phyloP scores from a whole-genome alignment of 2,329 filamentous ascomycete species.

The Pseudogymnoascus sp. region DNA sequence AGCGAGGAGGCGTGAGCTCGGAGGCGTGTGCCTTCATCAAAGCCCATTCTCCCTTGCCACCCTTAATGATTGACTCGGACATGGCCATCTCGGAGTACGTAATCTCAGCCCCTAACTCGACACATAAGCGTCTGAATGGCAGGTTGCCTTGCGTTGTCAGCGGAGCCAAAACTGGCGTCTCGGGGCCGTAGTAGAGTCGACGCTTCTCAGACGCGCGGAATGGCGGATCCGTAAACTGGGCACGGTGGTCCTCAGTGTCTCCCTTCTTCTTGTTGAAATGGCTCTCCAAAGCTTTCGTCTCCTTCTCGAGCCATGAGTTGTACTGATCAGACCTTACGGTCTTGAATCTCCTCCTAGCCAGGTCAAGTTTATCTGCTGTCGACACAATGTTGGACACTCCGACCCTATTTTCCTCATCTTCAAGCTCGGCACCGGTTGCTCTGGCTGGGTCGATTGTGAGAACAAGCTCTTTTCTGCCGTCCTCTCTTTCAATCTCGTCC shows the following conservation, averaged over 20 bases:
- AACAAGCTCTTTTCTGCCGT: constrained; percentile 76
- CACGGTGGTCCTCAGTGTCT: constrained; percentile 62
- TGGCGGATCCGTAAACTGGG: constrained; percentile 76
- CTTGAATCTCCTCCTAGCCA: constrained; percentile 64
- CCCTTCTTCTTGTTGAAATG: constrained; percentile 39
- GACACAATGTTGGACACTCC: constrained; percentile 71
- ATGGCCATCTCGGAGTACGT: constrained; percentile 99
- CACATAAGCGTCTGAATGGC: constrained; percentile 84
- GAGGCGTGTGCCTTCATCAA: constrained; percentile 86
- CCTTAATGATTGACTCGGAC: constrained; percentile 80
- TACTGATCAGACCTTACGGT: constrained; percentile 71
- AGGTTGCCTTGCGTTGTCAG: constrained; percentile 95
- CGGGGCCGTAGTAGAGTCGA: constrained; percentile 83
- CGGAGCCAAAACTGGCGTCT: constrained; percentile 89
- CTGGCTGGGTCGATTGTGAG: constrained; percentile 43
- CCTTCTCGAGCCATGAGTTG: constrained; percentile 67
- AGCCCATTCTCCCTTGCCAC: constrained; percentile 88
- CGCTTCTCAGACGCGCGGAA: constrained; percentile 90
- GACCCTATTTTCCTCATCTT: constrained; percentile 41
- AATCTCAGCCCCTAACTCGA: constrained; percentile 79
- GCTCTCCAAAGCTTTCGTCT: constrained; percentile 44
- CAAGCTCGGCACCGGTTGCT: constrained; percentile 16
- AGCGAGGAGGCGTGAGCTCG: constrained; percentile 66
- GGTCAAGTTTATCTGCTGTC: constrained; percentile 61
- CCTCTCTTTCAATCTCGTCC: constrained; percentile 66